Evolutionary conservation across 2,329 filamentous ascomycete genomes (phyloP), one percentile per base, ranked within the genome.

Genomic region (Sporothrix sp.): DNA sequence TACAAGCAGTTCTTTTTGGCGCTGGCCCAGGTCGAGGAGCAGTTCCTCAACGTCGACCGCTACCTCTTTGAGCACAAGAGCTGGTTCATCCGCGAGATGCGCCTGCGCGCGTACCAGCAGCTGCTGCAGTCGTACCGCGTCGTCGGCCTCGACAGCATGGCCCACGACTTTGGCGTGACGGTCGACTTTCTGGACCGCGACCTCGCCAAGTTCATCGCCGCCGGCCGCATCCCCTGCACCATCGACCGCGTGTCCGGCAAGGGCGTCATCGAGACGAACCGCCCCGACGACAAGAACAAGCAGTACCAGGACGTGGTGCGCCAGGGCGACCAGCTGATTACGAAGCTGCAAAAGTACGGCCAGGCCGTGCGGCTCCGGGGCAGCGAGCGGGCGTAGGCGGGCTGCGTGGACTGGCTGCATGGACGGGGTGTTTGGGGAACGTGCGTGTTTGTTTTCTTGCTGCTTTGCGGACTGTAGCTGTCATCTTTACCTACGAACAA

Each of bases 51-150:
- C 59, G 87, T 93, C 65, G 93, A 98, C 65, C 86, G 93, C 53
- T 95, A 97, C 70, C 78, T 98, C 52, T 85, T 89, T 64, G 93
- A 98, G 75, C 93, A 98, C 73, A 87, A 87, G 67, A 83, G 82
- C 63, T 98, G 93, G 91, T 97, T 93, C 66, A 91, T 98, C 60
- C 85, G 93, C 47, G 93, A 98, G 76, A 98, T 98, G 93, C 84
- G 93, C 52, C 79, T 97, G 58, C 84, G 91, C 53, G 91, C 88
- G 32, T 98, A 98, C 72, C 88, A 95, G 68, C 93, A 98, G 73
- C 79, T 98, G 36, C 78, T 98, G 38, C 93, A 97, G 73, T 95
- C 88, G 65, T 98, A 98, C 72, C 85, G 91, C 43, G 88, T 98
- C 10, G 93, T 98, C 32, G 89, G 91, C n/a, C 75, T 98, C 57